Evolutionary conservation across 257 asterid species (phyloP).

Genomic region (Nicotiana benthamiana): DNA sequence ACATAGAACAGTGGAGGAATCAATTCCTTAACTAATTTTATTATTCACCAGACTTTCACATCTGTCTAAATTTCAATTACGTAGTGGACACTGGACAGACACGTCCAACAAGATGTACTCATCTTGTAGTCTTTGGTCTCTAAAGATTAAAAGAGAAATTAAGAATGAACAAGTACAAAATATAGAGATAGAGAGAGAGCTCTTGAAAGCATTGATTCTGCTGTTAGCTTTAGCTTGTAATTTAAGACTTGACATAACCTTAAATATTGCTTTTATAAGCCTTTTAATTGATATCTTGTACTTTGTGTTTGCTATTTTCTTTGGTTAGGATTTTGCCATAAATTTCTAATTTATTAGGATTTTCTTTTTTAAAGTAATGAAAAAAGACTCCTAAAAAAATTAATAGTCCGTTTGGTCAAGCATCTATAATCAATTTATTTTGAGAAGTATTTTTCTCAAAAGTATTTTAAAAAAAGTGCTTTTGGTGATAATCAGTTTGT

Average conservation of each 20-base stretch:
- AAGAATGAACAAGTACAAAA: not conserved
- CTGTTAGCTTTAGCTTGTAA: not conserved
- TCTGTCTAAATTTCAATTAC: not conserved
- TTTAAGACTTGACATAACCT: not conserved
- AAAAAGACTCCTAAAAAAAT: too few species aligned
- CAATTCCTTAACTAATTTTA: not conserved
- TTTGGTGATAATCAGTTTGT: too few species aligned
- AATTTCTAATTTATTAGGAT: too few species aligned
- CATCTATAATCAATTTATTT: too few species aligned
- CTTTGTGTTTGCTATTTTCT: too few species aligned
- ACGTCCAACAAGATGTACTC: not conserved
- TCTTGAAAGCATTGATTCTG: not conserved
- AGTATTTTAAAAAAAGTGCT: too few species aligned
- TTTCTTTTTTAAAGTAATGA: too few species aligned
- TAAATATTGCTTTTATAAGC: not conserved
- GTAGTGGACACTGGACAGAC: not conserved
- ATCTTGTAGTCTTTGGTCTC: not conserved
- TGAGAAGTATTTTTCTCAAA: too few species aligned
- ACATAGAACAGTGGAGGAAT: not conserved
- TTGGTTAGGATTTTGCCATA: too few species aligned
- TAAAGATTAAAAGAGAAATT: not conserved
- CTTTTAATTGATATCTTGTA: not conserved
- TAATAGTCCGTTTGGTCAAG: too few species aligned
- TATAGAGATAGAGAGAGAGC: not conserved
- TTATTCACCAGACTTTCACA: not conserved